Percentiles rank a stretch among this genome's conserved stretches.
These are phyloP conservation scores for Globisporangium spiculum DNA, from an alignment of 352 stramenopile genomes.

Conservation along the genomic window DNA sequence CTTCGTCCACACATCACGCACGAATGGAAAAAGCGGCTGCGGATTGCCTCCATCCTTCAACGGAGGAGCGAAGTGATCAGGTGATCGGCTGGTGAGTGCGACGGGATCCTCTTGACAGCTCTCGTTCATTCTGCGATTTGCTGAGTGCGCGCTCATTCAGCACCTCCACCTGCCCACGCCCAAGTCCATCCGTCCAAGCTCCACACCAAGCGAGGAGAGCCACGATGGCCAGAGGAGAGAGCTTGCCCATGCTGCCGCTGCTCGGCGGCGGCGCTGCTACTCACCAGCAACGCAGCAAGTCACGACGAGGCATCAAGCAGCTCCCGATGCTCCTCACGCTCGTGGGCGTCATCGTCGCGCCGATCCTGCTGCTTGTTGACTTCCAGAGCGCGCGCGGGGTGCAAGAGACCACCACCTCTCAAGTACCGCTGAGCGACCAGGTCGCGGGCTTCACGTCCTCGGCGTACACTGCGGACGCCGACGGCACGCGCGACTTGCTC, in stretches of 20 bases:
- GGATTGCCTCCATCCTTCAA: neutral
- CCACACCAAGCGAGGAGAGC: too few species aligned
- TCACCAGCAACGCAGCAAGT: slow-evolving; percentile 6
- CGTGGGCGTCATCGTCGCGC: slow-evolving; percentile 26
- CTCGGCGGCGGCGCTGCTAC: neutral
- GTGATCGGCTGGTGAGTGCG: neutral
- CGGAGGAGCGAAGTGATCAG: slow-evolving; percentile 4
- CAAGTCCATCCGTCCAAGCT: too few species aligned
- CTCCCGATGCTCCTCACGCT: slow-evolving; percentile 36
- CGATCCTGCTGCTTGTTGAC: slow-evolving; percentile 32
- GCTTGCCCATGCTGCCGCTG: slow-evolving; percentile 29
- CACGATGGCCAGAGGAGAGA: slow-evolving; percentile 18
- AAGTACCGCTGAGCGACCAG: neutral
- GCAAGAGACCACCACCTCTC: neutral
- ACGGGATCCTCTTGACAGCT: neutral
- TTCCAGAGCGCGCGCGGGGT: slow-evolving; percentile 11
- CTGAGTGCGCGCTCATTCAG: neutral
- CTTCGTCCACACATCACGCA: slow-evolving; percentile 2
- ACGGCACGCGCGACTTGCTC: slow-evolving; percentile 45
- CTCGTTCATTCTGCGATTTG: slow-evolving; percentile 3
- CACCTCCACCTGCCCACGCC: neutral
- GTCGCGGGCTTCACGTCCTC: neutral
- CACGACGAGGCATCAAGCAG: slow-evolving; percentile 10
- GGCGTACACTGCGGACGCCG: slow-evolving; percentile 32
- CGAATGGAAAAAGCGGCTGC: neutral